Evolutionary conservation across 2,329 filamentous ascomycete genomes (phyloP).

Genomic region (Sporothrix sp.): DNA sequence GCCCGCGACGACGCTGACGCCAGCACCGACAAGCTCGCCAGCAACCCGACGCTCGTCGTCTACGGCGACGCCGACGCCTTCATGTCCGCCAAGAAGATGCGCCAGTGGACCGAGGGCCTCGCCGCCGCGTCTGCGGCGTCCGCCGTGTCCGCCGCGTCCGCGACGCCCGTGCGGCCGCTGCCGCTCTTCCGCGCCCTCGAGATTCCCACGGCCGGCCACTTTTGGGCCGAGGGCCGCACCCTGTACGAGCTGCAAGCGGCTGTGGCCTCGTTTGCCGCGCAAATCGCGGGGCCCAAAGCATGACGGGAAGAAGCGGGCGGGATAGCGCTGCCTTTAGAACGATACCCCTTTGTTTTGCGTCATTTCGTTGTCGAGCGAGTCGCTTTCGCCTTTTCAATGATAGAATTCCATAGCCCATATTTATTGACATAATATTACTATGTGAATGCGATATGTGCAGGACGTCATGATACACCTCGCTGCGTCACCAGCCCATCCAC

Average conservation of each 20-base stretch:
- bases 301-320: neutral
- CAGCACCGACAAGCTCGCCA: conserved; percentile 44
- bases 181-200: conserved; percentile 33
- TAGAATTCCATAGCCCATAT: no score
- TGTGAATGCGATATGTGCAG: neutral
- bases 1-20: conserved; percentile 13
- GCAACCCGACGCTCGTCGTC: conserved; percentile 54
- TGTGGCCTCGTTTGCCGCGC: conserved; percentile 23
- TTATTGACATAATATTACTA: neutral
- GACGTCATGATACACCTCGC: neutral
- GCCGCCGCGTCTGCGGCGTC: conserved; percentile 25
- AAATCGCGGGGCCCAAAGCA: conserved; percentile 11
- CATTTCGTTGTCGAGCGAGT: no score
- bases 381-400: no score
- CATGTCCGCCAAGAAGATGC: conserved; percentile 53
- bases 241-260: conserved; percentile 25
- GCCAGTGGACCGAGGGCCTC: conserved; percentile 51
- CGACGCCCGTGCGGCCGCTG: neutral
- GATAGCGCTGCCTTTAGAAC: no score
- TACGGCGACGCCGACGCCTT: conserved; percentile 72
- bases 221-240: conserved; percentile 41
- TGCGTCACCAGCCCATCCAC: conserved; percentile 7
- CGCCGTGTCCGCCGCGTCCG: neutral
- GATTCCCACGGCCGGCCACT: conserved; percentile 42
- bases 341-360: conserved; percentile 8